Conservation (phyloP, 1,139 yeast species). For the Saccharomyces pastorianus region DNA sequence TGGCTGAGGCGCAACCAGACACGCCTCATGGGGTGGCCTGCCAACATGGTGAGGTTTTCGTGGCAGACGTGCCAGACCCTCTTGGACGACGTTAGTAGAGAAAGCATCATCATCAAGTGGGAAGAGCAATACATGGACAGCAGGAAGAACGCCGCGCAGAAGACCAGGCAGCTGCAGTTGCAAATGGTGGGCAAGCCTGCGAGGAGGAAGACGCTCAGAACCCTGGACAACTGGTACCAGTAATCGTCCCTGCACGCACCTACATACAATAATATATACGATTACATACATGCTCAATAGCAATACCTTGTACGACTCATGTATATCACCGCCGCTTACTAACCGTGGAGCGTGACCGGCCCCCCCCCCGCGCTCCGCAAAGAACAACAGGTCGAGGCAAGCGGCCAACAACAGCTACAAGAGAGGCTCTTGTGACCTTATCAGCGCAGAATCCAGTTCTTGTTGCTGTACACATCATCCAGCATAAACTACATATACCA, state of each 20-base stretch:
- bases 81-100: slow-evolving; percentile 43
- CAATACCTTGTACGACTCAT: background rate
- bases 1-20: slow-evolving; percentile 62
- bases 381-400: background rate
- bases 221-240: slow-evolving; percentile 28
- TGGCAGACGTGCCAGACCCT: slow-evolving; percentile 91
- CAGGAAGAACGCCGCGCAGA: slow-evolving; percentile 15
- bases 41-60: slow-evolving; percentile 67
- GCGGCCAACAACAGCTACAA: background rate
- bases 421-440: background rate
- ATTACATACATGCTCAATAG: too few species aligned
- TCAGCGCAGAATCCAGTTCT: background rate
- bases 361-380: slow-evolving; percentile 1
- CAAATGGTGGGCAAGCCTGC: background rate
- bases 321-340: background rate
- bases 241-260: background rate
- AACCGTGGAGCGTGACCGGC: background rate
- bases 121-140: slow-evolving; percentile 40
- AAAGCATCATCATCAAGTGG: slow-evolving; percentile 44
- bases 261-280: too few species aligned
- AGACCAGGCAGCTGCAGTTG: slow-evolving; percentile 2
- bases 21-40: slow-evolving; percentile 80
- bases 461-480: background rate
- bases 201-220: slow-evolving; percentile 6
- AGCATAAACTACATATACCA: background rate